Percentiles rank a stretch among this genome's conserved stretches.
These are phyloP conservation scores for Melocanna baccifera DNA, from an alignment of 176 grass and related monocot genomes.

Conservation along the genomic window DNA sequence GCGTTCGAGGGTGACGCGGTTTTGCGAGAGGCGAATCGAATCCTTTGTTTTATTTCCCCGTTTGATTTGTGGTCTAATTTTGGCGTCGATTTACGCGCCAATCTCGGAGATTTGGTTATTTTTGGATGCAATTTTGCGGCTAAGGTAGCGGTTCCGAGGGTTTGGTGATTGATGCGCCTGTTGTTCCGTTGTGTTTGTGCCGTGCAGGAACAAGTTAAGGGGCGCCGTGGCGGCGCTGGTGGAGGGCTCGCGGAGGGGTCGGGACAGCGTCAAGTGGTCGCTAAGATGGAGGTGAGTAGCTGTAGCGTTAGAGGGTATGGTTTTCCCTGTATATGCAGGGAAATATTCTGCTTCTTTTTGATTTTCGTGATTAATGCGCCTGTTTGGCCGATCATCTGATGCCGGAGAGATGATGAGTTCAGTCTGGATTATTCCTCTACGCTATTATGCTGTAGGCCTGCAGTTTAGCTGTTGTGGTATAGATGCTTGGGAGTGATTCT, in stretches of 20 bases:
- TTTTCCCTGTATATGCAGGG: conserved; percentile 41
- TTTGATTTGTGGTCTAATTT: neutral
- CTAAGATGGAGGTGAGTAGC: conserved; percentile 39
- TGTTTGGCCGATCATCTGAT: conserved; percentile 5
- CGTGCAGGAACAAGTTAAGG: conserved; percentile 22
- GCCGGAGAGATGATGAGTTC: neutral
- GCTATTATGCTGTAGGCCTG: neutral
- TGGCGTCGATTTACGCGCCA: neutral
- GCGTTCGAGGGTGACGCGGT: neutral
- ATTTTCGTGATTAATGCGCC: neutral
- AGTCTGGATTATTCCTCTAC: conserved; percentile 19
- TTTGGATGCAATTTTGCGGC: neutral
- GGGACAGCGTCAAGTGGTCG: neutral
- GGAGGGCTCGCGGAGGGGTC: neutral
- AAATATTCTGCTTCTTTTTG: conserved; percentile 13
- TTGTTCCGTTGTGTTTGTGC: neutral
- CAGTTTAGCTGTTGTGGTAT: conserved; percentile 20
- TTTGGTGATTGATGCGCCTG: neutral
- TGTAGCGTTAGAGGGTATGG: neutral
- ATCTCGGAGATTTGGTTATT: neutral
- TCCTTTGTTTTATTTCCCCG: neutral
- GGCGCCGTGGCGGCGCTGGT: neutral
- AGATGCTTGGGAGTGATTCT: conserved; percentile 30
- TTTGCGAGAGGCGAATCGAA: neutral
- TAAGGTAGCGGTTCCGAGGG: neutral